Percentiles rank a stretch among this genome's conserved stretches.
These are phyloP conservation scores for Metschnikowia noctiluminum DNA, from an alignment of 805 yeast species.

Conservation along the genomic window DNA sequence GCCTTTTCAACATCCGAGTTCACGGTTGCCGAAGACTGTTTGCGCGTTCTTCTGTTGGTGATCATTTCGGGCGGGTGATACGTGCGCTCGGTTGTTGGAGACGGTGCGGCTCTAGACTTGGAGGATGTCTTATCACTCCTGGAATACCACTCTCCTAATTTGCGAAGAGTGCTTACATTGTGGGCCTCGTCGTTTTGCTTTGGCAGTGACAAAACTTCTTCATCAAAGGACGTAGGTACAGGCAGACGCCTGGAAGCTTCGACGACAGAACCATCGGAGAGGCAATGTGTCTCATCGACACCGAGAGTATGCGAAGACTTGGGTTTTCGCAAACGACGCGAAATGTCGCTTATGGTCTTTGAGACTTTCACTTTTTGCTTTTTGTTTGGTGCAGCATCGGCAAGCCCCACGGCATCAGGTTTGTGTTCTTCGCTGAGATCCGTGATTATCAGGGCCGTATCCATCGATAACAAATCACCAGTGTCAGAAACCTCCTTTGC, in stretches of 20 bases:
- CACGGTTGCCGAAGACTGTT: conserved; percentile 16
- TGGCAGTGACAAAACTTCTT: neutral
- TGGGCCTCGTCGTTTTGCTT: neutral
- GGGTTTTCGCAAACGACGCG: conserved; percentile 17
- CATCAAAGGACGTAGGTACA: neutral
- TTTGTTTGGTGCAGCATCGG: conserved; percentile 4
- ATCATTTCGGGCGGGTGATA: conserved; percentile 66
- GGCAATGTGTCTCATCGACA: conserved; percentile 23
- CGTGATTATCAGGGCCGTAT: conserved; percentile 4
- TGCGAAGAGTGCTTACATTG: conserved; percentile 20
- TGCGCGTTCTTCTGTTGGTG: conserved; percentile 46
- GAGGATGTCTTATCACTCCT: conserved; percentile 34
- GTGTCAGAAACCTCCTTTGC: neutral
- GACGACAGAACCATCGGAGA: conserved; percentile 26
- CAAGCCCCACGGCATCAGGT: neutral
- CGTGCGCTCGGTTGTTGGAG: neutral
- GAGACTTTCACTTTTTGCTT: conserved; percentile 8
- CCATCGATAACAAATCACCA: conserved; percentile 1
- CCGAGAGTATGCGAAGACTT: conserved; percentile 23
- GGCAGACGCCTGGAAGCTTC: conserved; percentile 12
- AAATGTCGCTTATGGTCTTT: conserved; percentile 14
- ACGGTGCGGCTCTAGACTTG: neutral
- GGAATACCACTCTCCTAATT: conserved; percentile 68
- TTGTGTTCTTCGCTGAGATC: conserved; percentile 2
- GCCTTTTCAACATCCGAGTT: conserved; percentile 12